These are phyloP conservation scores for Saturnispora sanitii DNA, from an alignment of 805 yeast species.

Conservation along the genomic window DNA sequence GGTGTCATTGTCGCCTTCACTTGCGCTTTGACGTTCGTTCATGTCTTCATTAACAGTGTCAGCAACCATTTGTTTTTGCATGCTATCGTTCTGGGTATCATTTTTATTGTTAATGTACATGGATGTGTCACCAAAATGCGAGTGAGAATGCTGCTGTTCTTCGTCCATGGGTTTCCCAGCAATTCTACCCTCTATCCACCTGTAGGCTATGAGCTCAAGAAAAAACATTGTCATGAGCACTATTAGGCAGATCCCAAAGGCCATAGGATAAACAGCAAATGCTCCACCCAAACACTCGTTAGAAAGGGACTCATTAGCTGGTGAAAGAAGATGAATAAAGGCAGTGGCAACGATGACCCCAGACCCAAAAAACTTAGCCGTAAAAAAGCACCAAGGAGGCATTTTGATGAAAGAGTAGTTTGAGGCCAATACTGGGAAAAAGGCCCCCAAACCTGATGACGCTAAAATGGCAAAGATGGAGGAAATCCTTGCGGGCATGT, in stretches of 20 bases:
- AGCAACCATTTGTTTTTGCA: background rate
- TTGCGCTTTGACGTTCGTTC: too few relatives aligned
- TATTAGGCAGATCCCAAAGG: conserved; percentile 44
- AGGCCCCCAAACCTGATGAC: conserved; percentile 49
- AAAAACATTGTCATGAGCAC: conserved; percentile 43
- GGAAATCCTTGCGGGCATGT: conserved; percentile 40
- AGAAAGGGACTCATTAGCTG: conserved; percentile 51
- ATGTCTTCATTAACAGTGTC: too few relatives aligned
- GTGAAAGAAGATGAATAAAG: conserved; percentile 62
- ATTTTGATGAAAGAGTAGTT: conserved; percentile 46
- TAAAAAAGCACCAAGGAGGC: conserved; percentile 54
- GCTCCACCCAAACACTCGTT: conserved; percentile 55
- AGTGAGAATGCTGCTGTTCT: conserved; percentile 34
- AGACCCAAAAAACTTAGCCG: conserved; percentile 70
- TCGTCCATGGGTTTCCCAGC: conserved; percentile 16
- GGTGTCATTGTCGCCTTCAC: too few relatives aligned
- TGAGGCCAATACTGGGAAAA: conserved; percentile 55
- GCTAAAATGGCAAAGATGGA: conserved; percentile 52
- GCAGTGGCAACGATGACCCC: conserved; percentile 81
- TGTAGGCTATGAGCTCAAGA: conserved; percentile 41
- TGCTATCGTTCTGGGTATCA: background rate
- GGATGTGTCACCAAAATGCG: conserved; percentile 43
- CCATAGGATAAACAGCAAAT: conserved; percentile 43
- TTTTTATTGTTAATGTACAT: conserved; percentile 8
- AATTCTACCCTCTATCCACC: conserved; percentile 30